Base-by-base conservation (phyloP, 176 grass and related monocot genomes). In the Aegilops bicornis region DNA sequence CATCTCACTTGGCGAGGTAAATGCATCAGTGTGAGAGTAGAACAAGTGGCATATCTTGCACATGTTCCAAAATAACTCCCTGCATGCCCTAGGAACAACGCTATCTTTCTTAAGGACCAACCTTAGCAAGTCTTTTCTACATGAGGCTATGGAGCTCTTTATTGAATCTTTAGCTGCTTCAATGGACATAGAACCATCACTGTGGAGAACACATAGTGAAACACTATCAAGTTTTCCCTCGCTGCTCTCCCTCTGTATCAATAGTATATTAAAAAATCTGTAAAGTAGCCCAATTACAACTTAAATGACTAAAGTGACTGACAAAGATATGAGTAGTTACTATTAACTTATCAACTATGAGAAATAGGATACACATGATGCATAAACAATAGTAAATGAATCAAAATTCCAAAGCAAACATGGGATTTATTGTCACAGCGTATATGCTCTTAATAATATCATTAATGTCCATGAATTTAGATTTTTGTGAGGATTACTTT, bases 21-120 rank as follows among this genome's bases (percentile, higher is more conserved):
- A 70, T 39, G 68, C 68, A 70, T 70, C 68, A n/a, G 68, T 39
- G 68, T 70, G 68, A 70, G 67, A 69, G 67, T 69, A 69, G 67
- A 69, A 69, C 32, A 69, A 35, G 32, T 69, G 67, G 32, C 67
- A 69, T 20, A 69, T 69, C 32, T 69, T 69, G 67, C 67, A 69
- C 67, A 69, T 36, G 32, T 69, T 69, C 67, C 67, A 69, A 36
- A 69, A 69, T 7, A 69, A 32, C 16, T 69, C 67, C 32, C 17
- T 36, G 32, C 67, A 69, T 36, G 31, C 32, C 31, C 32, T 37
- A 22, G 67, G 67, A 11, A 69, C 32, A 69, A 69, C 17, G 37
- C 32, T 37, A 7, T 69, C 67, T 37, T 69, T 0, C 67, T 69
- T 69, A 37, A 69, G 67, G 31, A 69, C 67, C 32, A 69, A 22